These are phyloP conservation scores for Tylopilus felleus DNA, from an alignment of 768 basidiomycete species.

Conservation along the genomic window DNA sequence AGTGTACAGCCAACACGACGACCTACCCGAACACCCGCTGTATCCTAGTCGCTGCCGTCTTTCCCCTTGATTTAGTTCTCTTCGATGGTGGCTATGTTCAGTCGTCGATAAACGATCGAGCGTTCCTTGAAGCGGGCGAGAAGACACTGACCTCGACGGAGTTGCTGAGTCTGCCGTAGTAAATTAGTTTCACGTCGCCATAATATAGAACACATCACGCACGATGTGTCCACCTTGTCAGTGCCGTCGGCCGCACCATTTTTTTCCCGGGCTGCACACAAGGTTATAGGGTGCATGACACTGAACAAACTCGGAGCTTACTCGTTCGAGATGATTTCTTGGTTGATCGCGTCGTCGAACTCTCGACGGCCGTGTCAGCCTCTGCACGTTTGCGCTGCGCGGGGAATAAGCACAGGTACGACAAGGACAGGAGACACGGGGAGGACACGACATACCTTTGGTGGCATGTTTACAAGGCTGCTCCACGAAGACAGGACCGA, in stretches of 20 bases:
- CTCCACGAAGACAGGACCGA: neutral
- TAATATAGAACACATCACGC: constrained; percentile 13
- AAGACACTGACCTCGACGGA: constrained; percentile 26
- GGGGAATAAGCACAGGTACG: constrained; percentile 13
- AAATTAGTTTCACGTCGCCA: constrained; percentile 4
- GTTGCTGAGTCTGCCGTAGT: constrained; percentile 17
- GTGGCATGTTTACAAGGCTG: constrained; percentile 30
- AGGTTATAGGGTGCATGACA: constrained; percentile 5
- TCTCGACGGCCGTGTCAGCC: constrained; percentile 29
- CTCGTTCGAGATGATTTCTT: constrained; percentile 42
- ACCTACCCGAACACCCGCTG: constrained; percentile 18
- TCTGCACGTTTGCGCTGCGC: constrained; percentile 59
- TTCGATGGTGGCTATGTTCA: constrained; percentile 35
- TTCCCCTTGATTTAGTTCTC: constrained; percentile 36
- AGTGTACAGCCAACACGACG: neutral
- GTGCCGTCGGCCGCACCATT: constrained; percentile 6
- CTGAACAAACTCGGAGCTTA: constrained; percentile 20
- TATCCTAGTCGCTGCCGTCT: constrained; percentile 20
- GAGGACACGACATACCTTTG: constrained; percentile 30
- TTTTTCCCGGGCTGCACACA: constrained; percentile 17
- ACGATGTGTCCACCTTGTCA: constrained; percentile 18
- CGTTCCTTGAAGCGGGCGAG: neutral
- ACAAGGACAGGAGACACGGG: neutral
- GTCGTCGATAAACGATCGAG: constrained; percentile 3
- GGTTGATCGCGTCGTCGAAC: constrained; percentile 41